Conservation (phyloP, 2,329 filamentous ascomycete genomes). For the Chrysosporium keratinophilum region DNA sequence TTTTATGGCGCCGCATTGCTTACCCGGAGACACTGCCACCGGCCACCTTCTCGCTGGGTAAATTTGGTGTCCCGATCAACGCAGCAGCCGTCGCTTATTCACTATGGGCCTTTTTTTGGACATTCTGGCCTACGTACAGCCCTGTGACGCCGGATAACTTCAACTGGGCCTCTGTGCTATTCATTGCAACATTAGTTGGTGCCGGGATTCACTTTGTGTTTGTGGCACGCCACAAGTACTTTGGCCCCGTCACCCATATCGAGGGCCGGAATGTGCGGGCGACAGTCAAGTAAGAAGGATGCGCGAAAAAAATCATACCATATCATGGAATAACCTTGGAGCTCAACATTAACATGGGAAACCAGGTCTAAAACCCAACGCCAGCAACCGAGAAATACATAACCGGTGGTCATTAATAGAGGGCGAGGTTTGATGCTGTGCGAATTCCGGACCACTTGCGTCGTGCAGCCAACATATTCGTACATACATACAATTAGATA, state of each 20-base stretch:
- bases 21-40: constrained; percentile 21
- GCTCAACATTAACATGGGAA: too few species aligned
- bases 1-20: constrained; percentile 19
- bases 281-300: background rate
- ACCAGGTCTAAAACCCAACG: too few species aligned
- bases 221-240: constrained; percentile 11
- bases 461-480: too few species aligned
- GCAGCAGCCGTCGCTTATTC: constrained; percentile 34
- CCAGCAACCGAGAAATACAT: too few species aligned
- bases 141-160: background rate
- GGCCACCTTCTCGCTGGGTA: constrained; percentile 27
- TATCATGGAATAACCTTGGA: too few species aligned
- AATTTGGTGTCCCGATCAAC: constrained; percentile 37
- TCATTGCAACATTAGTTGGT: constrained; percentile 1
- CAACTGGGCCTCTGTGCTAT: constrained; percentile 11
- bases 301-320: too few species aligned
- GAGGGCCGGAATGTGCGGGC: constrained; percentile 5
- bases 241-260: constrained; percentile 11
- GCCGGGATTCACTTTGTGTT: constrained; percentile 7
- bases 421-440: too few species aligned
- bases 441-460: too few species aligned
- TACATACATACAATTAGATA: too few species aligned
- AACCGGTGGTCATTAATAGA: too few species aligned
- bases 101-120: constrained; percentile 7
- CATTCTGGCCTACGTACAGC: constrained; percentile 9